Conservation (phyloP, 2,329 filamentous ascomycete species). For the Trichophaea hybrida region DNA sequence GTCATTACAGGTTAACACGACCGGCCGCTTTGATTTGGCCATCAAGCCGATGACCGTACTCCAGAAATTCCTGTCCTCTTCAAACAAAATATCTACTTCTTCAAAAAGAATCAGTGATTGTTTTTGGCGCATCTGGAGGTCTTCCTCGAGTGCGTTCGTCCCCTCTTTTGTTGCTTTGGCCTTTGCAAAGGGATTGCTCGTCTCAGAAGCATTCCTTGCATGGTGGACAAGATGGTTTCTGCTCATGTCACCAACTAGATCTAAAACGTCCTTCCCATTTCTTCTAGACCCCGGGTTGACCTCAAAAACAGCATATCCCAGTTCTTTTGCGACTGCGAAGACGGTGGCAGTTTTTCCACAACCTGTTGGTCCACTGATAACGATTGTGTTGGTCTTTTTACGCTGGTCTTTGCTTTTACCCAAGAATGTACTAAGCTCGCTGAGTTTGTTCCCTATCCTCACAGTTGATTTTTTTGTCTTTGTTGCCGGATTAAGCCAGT, state of each 20-base stretch:
- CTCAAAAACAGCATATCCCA: conserved; percentile 89
- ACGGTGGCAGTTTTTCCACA: conserved; percentile 89
- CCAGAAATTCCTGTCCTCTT: conserved; percentile 96
- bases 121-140: conserved; percentile 47
- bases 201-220: conserved; percentile 27
- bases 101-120: conserved; percentile 90
- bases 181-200: conserved; percentile 69
- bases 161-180: conserved; percentile 30
- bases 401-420: conserved; percentile 10
- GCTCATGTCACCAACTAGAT: conserved; percentile 92
- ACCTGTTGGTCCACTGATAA: conserved; percentile 77
- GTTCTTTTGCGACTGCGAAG: conserved; percentile 79
- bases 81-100: conserved; percentile 84
- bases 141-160: conserved; percentile 24
- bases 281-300: conserved; percentile 73
- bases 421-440: conserved; percentile 3
- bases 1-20: conserved; percentile 90
- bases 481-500: conserved; percentile 33
- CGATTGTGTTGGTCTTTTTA: conserved; percentile 39
- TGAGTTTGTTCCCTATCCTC: conserved; percentile 31
- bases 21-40: conserved; percentile 71
- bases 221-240: conserved; percentile 76
- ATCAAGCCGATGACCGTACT: conserved; percentile 63
- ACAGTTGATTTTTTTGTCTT: conserved; percentile 38
- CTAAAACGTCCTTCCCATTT: conserved; percentile 77